These are phyloP conservation scores for Chaetoscypha palmicola DNA, from an alignment of 2,329 filamentous ascomycete species.

Conservation along the genomic window DNA sequence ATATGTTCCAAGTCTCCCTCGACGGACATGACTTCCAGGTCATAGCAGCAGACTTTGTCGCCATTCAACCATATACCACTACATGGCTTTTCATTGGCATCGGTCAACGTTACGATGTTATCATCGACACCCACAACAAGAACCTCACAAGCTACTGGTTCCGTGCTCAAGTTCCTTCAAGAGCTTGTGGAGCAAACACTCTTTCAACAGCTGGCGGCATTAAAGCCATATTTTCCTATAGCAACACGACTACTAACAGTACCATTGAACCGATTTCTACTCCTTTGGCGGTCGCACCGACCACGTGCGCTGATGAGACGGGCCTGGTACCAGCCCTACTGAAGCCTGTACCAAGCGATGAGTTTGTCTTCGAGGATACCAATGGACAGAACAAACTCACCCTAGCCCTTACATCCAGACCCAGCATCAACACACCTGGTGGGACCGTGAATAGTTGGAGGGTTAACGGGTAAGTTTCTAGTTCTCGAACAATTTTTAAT, in stretches of 20 bases:
- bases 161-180: slow-evolving; percentile 35
- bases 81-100: slow-evolving; percentile 52
- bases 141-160: slow-evolving; percentile 39
- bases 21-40: slow-evolving; percentile 49
- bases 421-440: not conserved
- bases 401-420: not conserved
- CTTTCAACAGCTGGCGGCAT: not conserved
- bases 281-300: not conserved
- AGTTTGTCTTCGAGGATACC: not conserved
- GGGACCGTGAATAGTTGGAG: not conserved
- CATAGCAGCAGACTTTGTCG: slow-evolving; percentile 55
- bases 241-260: not conserved
- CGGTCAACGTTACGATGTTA: slow-evolving; percentile 38
- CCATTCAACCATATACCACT: slow-evolving; percentile 53
- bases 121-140: slow-evolving; percentile 41
- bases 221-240: slow-evolving; percentile 1
- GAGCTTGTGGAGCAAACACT: not conserved
- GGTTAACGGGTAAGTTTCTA: not conserved
- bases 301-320: not conserved
- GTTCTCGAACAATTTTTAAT: too few relatives aligned
- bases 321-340: not conserved
- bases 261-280: not conserved
- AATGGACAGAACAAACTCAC: not conserved
- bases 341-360: not conserved
- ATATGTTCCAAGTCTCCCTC: slow-evolving; percentile 38